phyloP scores from a whole-genome alignment of 768 basidiomycete genomes.

The Trametopsis cervina region DNA sequence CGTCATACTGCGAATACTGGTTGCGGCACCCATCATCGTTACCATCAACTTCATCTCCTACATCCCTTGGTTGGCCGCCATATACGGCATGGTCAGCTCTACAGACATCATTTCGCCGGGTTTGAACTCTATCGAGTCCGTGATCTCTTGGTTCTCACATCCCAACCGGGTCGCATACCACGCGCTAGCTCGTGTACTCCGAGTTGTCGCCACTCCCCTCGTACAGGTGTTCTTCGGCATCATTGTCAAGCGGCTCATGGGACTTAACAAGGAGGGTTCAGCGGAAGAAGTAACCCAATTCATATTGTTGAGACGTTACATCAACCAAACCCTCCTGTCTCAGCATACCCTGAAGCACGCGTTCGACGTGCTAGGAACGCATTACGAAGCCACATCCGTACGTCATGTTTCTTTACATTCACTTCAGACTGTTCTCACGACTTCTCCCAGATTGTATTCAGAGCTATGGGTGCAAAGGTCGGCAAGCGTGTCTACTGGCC shows the following conservation, averaged over 20 bases:
- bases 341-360: constrained; percentile 28
- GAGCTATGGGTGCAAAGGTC: constrained; percentile 46
- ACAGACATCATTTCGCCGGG: constrained; percentile 21
- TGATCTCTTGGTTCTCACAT: constrained; percentile 38
- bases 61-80: constrained; percentile 35
- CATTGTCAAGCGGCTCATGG: constrained; percentile 34
- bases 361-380: constrained; percentile 38
- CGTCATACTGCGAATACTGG: constrained; percentile 26
- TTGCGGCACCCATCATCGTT: constrained; percentile 35
- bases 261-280: constrained; percentile 28
- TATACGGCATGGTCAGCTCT: constrained; percentile 34
- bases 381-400: constrained; percentile 39
- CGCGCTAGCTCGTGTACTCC: constrained; percentile 31
- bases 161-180: constrained; percentile 35
- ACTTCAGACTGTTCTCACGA: too few relatives aligned
- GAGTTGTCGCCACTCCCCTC: constrained; percentile 30
- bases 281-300: constrained; percentile 25
- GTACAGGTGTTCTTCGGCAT: constrained; percentile 34
- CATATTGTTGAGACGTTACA: constrained; percentile 30
- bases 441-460: constrained; percentile 25
- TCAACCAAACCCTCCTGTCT: constrained; percentile 32
- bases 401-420: neutral
- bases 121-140: constrained; percentile 31
- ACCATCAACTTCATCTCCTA: constrained; percentile 30
- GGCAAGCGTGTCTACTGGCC: constrained; percentile 44